Base-by-base conservation (phyloP, 2,329 filamentous ascomycete genomes). In the Aspergillus neoniger region DNA sequence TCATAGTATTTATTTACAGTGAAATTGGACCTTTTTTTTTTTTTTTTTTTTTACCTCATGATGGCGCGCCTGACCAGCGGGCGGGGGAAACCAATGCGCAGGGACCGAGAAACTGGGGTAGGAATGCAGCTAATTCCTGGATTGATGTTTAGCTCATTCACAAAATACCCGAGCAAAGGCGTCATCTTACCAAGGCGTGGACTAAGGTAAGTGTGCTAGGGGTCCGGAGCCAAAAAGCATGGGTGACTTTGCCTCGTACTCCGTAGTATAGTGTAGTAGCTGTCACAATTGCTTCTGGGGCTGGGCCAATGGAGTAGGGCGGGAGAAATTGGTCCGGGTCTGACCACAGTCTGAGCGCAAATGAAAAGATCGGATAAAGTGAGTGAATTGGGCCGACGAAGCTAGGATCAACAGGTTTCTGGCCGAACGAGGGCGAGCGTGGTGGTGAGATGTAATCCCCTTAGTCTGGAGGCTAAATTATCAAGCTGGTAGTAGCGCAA, bases 111-210 rank as follows among this genome's bases (percentile, higher is more conserved):
- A 56, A 57, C 60, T 61, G 65, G 64, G 62, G 62, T 36, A 66
- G 57, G 57, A 65, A 63, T 63, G 56, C 60, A 59, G 63, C 54
- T 58, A 56, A 30, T 53, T 51, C 19, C 50, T 60, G 32, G 52
- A 41, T 17, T 64, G 48, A 43, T 60, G 63, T 65, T 63, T 69
- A 69, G 64, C 58, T 60, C 60, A 56, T 50, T 54, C 43, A 48
- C 41, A 44, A 65, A 65, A 62, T 67, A 60, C 57, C 62, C 63
- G 66, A 62, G 36, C 48, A 48, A 64, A 63, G 67, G 63, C 63
- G 67, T 58, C 67, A 68, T 58, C 58, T 32, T 41, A 61, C 58
- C 58, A 55, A 56, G 44, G 23, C 9, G 50, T 23, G 30, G 6
- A 19, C 17, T 30, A 43, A 43, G 53, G 39, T 47, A 21, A n/a